Base-by-base conservation (phyloP, 805 yeast species). In the Yamadazyma phyllophila region DNA sequence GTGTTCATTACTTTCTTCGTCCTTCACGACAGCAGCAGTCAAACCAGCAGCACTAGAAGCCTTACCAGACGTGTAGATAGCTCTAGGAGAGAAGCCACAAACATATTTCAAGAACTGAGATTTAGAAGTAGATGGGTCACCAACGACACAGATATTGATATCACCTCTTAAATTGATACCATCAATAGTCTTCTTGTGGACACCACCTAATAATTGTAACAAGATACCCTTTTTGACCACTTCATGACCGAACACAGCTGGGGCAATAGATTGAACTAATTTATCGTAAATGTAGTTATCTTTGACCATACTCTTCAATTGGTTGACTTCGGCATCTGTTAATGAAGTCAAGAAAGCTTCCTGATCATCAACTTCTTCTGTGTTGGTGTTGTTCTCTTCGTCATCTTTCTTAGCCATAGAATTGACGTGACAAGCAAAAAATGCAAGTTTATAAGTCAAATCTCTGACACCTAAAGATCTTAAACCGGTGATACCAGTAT, bases 31-130 rank as follows among this genome's bases (percentile, higher is more conserved):
- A 0, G 98, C 96, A 1, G 99, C 99, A 2, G 99, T 92, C 58
- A 92, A 76, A 75, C 99, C 99, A 7, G 99, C 99, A 4, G 99
- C 99, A 2, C 98, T 83, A 0, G 97, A 91, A 0, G 99, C 98
- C 63, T 92, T 92, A 66, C 99, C 99, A 0, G 98, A 91, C 1
- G 99, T 94, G 60, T 94, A 92, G 29, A 92, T 91, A 2, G 98
- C 88, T 58, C 99, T 79, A 26, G 98, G 98, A 14, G 95, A 80
- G 63, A 92, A 89, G 1, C 87, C 81, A 56, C 90, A 85, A 11
- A 94, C 96, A 64, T 94, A 94, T 66, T 94, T 94, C 62, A 92
- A 73, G 61, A 92, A 92, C 65, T 92, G 99, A 0, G 97, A 91
- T 65, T 92, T 92, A 29, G 98, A 88, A 9, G 98, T 92, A 1